Evolutionary conservation across 2,329 filamentous ascomycete genomes (phyloP).

Genomic region (Pseudogymnoascus sp.): DNA sequence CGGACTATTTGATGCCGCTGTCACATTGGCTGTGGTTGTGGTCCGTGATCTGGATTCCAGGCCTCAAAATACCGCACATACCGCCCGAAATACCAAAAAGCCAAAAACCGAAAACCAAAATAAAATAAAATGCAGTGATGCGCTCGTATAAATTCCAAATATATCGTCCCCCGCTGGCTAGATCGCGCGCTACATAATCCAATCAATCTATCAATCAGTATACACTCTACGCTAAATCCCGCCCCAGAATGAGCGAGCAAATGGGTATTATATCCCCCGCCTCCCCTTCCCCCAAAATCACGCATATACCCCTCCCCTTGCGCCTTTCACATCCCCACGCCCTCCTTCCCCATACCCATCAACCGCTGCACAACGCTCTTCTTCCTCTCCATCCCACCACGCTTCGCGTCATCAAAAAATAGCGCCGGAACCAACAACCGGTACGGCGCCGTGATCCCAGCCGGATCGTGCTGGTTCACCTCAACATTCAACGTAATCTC

Average conservation of each 20-base stretch:
- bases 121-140: background rate
- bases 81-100: background rate
- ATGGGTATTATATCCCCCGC: constrained; percentile 7
- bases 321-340: background rate
- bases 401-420: background rate
- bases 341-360: background rate
- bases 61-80: background rate
- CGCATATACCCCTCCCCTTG: background rate
- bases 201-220: background rate
- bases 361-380: constrained; percentile 3
- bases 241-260: background rate
- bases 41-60: background rate
- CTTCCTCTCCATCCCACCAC: background rate
- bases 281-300: background rate
- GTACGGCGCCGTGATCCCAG: constrained; percentile 83
- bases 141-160: background rate
- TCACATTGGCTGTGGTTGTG: too few species aligned
- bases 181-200: background rate
- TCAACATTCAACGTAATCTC: constrained; percentile 88
- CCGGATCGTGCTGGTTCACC: constrained; percentile 74
- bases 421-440: constrained; percentile 66
- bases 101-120: background rate
- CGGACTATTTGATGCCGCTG: background rate
- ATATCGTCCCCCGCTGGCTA: background rate
- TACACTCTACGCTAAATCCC: constrained; percentile 6